Conservation (phyloP, 176 grass and related monocot species). For the Elymus sibiricus region DNA sequence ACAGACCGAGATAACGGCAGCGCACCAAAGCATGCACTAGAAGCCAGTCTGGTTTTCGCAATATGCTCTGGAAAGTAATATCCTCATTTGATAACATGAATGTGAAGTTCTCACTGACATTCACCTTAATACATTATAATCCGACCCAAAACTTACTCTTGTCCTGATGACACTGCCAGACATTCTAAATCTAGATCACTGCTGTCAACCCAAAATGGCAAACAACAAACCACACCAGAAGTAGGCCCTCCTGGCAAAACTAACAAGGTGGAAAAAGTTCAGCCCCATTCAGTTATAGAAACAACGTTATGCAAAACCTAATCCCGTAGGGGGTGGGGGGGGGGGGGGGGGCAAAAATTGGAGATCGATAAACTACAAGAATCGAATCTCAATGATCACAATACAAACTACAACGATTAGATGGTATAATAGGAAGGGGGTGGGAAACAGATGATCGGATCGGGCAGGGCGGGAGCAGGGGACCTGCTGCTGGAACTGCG, state of each 20-base stretch:
- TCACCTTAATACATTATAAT: neutral
- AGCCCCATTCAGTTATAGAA: neutral
- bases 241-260: neutral
- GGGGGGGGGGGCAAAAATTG: conserved; percentile 13
- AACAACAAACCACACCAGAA: conserved; percentile 5
- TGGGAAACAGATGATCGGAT: neutral
- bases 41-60: neutral
- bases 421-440: neutral
- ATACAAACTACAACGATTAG: neutral
- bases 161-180: neutral
- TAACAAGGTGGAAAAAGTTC: neutral
- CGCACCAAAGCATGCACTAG: neutral
- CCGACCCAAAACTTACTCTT: neutral
- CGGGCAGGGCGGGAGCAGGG: neutral
- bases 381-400: neutral
- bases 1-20: neutral
- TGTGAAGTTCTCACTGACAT: neutral
- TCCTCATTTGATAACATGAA: neutral
- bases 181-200: conserved; percentile 1
- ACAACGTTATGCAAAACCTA: neutral
- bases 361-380: neutral
- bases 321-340: no score
- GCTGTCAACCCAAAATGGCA: neutral
- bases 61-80: neutral
- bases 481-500: conserved; percentile 89